Conservation (phyloP, 2,329 filamentous ascomycete species). For the Pseudodiploospora longispora region DNA sequence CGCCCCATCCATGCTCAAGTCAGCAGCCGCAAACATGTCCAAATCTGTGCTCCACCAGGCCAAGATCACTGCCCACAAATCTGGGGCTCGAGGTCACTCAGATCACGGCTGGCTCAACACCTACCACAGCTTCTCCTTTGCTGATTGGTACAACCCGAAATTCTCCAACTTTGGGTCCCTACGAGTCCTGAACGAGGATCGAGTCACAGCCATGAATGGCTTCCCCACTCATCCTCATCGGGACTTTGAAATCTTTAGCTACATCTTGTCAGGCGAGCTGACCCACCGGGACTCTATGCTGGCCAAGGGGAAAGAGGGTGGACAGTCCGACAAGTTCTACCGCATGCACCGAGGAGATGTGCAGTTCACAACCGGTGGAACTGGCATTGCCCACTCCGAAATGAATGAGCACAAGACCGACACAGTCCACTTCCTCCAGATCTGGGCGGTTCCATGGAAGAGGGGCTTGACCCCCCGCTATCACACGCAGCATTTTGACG, state of each 20-base stretch:
- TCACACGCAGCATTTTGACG: slow-evolving; percentile 64
- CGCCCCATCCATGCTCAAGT: slow-evolving; percentile 26
- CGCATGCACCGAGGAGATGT: slow-evolving; percentile 72
- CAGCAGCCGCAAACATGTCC: slow-evolving; percentile 42
- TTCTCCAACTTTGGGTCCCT: slow-evolving; percentile 67
- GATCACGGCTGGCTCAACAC: slow-evolving; percentile 85
- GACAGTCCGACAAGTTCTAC: slow-evolving; percentile 55
- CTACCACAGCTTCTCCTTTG: slow-evolving; percentile 82
- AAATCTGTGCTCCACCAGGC: slow-evolving; percentile 53
- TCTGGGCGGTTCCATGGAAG: slow-evolving; percentile 78
- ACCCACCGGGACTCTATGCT: slow-evolving; percentile 85
- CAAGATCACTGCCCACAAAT: slow-evolving; percentile 68
- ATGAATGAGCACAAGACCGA: slow-evolving; percentile 66
- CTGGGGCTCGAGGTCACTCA: slow-evolving; percentile 62
- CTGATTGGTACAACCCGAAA: slow-evolving; percentile 58
- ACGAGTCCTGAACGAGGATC: slow-evolving; percentile 83
- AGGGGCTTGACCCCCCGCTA: slow-evolving; percentile 65
- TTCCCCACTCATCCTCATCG: slow-evolving; percentile 82
- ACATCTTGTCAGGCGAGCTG: slow-evolving; percentile 77
- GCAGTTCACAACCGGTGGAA: slow-evolving; percentile 85
- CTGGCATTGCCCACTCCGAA: slow-evolving; percentile 71
- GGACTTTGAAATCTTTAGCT: slow-evolving; percentile 85
- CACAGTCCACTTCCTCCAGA: slow-evolving; percentile 78
- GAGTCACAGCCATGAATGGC: slow-evolving; percentile 63
- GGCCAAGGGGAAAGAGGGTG: slow-evolving; percentile 56